phyloP scores from a whole-genome alignment of 1,284 basidiomycete species.

The Grifola frondosa region DNA sequence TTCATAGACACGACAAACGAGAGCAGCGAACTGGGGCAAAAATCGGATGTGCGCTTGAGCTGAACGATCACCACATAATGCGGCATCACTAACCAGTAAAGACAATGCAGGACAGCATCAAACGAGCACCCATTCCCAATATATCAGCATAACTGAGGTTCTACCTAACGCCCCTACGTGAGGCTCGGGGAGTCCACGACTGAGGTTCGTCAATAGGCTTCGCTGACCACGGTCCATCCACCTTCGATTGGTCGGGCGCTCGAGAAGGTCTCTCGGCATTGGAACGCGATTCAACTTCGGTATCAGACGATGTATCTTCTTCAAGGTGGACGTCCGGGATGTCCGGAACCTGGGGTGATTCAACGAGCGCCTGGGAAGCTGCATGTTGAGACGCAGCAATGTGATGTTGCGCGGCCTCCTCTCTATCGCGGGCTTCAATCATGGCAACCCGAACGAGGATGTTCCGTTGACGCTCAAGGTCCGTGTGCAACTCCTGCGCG shows the following conservation, averaged over 20 bases:
- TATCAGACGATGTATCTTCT: not conserved
- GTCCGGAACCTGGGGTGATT: not conserved
- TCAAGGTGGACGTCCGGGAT: not conserved
- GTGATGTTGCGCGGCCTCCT: slow-evolving; percentile 17
- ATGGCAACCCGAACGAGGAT: slow-evolving; percentile 24
- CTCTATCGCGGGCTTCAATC: slow-evolving; percentile 30
- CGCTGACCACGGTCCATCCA: not conserved
- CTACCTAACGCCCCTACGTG: slow-evolving; percentile 11
- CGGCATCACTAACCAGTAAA: no score
- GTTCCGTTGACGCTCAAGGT: slow-evolving; percentile 27
- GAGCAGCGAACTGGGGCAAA: no score
- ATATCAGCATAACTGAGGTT: no score
- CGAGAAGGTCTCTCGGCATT: not conserved
- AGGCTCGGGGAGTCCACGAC: slow-evolving; percentile 11
- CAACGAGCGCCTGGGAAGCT: not conserved
- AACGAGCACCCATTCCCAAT: no score
- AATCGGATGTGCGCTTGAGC: no score
- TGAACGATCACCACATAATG: no score
- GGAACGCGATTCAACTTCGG: not conserved
- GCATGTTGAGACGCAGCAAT: slow-evolving; percentile 14
- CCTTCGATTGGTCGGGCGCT: not conserved
- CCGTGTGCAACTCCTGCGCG: slow-evolving; percentile 27
- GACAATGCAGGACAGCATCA: no score
- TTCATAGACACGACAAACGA: no score
- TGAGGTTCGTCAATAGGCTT: slow-evolving; percentile 18